These are phyloP conservation scores for Aphanomyces euteiches DNA, from an alignment of 352 stramenopile genomes.

Conservation along the genomic window DNA sequence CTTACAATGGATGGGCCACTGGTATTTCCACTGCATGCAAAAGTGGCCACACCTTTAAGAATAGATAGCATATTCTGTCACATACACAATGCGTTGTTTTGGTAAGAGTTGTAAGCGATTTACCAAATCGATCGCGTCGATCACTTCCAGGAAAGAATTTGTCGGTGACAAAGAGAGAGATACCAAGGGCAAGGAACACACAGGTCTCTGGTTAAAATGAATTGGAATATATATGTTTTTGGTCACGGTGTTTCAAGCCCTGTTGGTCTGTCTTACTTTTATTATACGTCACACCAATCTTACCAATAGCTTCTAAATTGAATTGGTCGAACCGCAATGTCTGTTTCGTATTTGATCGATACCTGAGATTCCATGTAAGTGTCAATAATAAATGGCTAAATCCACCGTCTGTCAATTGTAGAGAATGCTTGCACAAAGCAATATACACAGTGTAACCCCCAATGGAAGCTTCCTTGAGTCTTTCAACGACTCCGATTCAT, in stretches of 20 bases:
- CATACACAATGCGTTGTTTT: background rate
- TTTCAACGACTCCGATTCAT: too few species aligned
- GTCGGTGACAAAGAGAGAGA: background rate
- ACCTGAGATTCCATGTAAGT: slow-evolving; percentile 15
- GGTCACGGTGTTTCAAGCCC: slow-evolving; percentile 30
- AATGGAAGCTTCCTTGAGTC: too few species aligned
- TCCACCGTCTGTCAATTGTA: too few species aligned
- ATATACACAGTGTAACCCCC: too few species aligned
- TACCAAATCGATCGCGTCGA: background rate
- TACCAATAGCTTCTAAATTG: slow-evolving; percentile 33
- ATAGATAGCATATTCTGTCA: background rate
- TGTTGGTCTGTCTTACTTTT: slow-evolving; percentile 44
- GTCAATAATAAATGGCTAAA: background rate
- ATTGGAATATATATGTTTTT: slow-evolving; percentile 40
- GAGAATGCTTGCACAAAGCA: too few species aligned
- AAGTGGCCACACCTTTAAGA: slow-evolving; percentile 31
- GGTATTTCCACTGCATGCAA: slow-evolving; percentile 18
- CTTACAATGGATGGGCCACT: slow-evolving; percentile 22
- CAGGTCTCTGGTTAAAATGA: slow-evolving; percentile 35
- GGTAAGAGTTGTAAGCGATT: background rate
- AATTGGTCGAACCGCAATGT: slow-evolving; percentile 28
- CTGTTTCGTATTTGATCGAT: background rate
- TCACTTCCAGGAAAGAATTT: slow-evolving; percentile 5
- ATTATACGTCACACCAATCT: slow-evolving; percentile 38
- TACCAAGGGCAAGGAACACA: slow-evolving; percentile 34